Percentiles rank a stretch among this genome's conserved stretches.
Conservation (phyloP, 306 rosid genomes). For the Malus domestica region DNA sequence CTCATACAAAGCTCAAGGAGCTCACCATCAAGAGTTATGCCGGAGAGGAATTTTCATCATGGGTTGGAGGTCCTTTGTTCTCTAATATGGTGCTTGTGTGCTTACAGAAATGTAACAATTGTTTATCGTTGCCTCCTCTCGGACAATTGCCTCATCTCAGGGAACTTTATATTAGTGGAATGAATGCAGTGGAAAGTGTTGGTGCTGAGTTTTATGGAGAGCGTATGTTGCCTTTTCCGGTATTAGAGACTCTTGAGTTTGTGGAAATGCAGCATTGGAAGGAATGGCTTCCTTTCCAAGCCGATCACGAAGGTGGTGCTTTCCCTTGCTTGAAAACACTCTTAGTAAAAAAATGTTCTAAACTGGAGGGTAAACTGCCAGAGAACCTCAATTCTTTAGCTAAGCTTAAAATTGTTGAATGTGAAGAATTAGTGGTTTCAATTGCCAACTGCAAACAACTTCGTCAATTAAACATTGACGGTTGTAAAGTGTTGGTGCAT, state of each 20-base stretch:
- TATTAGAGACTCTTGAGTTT: neutral
- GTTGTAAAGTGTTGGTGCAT: too few relatives aligned
- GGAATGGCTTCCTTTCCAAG: fast-evolving
- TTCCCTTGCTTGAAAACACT: too few relatives aligned
- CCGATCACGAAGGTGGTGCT: too few relatives aligned
- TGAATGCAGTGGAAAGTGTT: neutral
- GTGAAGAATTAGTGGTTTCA: fast-evolving
- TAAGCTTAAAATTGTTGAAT: fast-evolving
- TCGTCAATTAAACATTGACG: too few relatives aligned
- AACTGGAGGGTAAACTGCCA: fast-evolving
- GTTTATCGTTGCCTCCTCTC: neutral
- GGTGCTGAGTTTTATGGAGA: slow-evolving; percentile 10
- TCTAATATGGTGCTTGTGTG: neutral
- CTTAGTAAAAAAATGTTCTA: too few relatives aligned
- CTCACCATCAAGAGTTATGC: neutral
- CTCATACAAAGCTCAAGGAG: neutral
- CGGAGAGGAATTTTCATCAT: neutral
- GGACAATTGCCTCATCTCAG: slow-evolving; percentile 14
- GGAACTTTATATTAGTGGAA: neutral
- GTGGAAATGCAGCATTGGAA: neutral
- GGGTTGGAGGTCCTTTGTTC: neutral
- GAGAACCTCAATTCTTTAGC: fast-evolving
- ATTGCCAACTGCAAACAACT: too few relatives aligned
- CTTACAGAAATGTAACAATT: neutral
- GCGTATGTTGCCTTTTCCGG: neutral